Evolutionary conservation across 2,329 filamentous ascomycete genomes (phyloP), one percentile per base, ranked within the genome.

Genomic region (Neofusicoccum ribis): DNA sequence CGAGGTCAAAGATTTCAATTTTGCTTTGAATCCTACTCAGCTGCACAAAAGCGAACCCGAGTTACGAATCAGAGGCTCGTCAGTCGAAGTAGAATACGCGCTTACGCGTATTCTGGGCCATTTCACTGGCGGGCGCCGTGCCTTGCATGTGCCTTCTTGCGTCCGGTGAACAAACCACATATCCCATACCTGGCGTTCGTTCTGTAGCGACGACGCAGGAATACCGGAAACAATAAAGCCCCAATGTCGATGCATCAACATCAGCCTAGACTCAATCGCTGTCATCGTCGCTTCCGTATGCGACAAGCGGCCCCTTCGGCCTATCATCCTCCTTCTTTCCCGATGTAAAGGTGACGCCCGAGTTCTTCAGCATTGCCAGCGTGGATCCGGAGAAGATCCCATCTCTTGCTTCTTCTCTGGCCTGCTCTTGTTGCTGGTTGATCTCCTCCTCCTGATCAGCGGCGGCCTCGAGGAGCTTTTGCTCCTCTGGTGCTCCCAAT

Each of bases 281-380:
- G 67, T 97, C 93, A 74, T 93, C 91, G 78, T 96, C 93, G 76
- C 92, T 97, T 64, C 89, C 93, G 73, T 99, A 99, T 31, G 86
- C 91, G 20, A 97, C 95, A 69, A 98, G 80, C 6, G 92, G 91
- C 1, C 91, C 92, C 17, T 85, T 78, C 34, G 86, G 79, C 5
- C 23, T n/a, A 34, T 84, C 79, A 9, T 84, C 77, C 61, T 87
- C 84, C 73, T 85, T 86, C 71, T 83, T 82, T 52, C 82, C 77
- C 43, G 79, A 74, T 8, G 84, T 83, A 82, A 68, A 81, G 80
- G 76, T 75, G 69, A 70, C 78, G 71, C 82, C 75, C 15, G 74
- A 83, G 11, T 82, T 83, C 72, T 89, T 89, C 65, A 99, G 78
- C 2, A 92, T 92, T 4, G 91, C 91, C 66, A 98, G 81, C 7